Base-by-base conservation (phyloP, 441 rosid genomes). In the Arabidopsis hybrid region DNA sequence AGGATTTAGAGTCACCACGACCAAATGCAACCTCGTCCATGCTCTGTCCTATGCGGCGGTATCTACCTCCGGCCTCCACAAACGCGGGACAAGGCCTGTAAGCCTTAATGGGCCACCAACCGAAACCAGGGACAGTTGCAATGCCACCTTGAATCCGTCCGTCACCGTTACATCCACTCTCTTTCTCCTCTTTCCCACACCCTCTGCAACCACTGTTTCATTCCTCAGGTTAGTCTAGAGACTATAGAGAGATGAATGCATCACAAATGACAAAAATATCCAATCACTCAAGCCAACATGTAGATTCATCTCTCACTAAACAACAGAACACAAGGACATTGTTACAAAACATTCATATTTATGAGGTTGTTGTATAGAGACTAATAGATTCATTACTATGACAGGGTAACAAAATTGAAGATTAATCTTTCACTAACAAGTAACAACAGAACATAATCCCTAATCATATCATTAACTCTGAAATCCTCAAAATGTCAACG, bases 71-170 rank as follows among this genome's bases (percentile, higher is more conserved):
- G 39, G 95, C 85, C 53, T 92, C 95, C 17, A 91, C 72, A 53
- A 88, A 89, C 9, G 88, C 95, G 18, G 96, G 95, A 65, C 97
- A 91, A 50, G 96, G 95, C 32, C 97, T 74, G 72, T 88, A 91
- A 74, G 96, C 99, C 88, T 95, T 95, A 68, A 91, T 91, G 2
- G 98, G 99, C 97, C 97, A 92, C 99, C 99, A 95, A 29, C 99
- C 97, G 51, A 95, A 95, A 29, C 99, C 99, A 0, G 96, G 96
- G 38, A 91, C 89, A 1, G 91, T 89, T 13, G 97, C 98, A 17
- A 95, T 95, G 72, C 99, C 98, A 43, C 98, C 99, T 88, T 95
- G 99, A 74, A 95, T 92, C 82, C 97, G 84, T 13, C 99, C 99
- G 40, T 95, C 89, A 16, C 99, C 97, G 56, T 87, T 92, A 86